phyloP scores from a whole-genome alignment of 2,329 filamentous ascomycete species.

The Dothideomycetes sp. region DNA sequence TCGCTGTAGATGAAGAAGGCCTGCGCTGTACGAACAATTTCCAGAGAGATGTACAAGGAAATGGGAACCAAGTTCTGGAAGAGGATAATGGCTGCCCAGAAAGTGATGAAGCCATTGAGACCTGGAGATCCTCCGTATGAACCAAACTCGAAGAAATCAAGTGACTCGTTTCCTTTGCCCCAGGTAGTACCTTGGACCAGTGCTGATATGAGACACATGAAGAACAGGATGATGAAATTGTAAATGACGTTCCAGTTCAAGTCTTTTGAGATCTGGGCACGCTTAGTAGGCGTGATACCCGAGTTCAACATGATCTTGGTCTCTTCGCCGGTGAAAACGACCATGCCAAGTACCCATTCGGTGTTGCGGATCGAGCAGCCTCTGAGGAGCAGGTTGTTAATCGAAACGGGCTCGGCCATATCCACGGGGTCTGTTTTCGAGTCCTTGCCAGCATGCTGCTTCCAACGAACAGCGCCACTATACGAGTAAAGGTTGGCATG shows the following conservation, averaged over 20 bases:
- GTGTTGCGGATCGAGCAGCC: constrained; percentile 92
- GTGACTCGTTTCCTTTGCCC: constrained; percentile 63
- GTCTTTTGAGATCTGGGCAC: constrained; percentile 80
- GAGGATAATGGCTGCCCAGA: constrained; percentile 87
- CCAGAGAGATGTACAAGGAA: constrained; percentile 91
- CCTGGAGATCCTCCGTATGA: constrained; percentile 58
- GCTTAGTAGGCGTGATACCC: constrained; percentile 88
- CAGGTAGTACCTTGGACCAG: constrained; percentile 80
- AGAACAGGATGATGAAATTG: constrained; percentile 83
- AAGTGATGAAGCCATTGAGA: constrained; percentile 88
- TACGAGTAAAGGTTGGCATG: constrained; percentile 95
- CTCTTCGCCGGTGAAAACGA: constrained; percentile 89
- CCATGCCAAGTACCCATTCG: constrained; percentile 87
- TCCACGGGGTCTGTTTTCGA: constrained; percentile 55
- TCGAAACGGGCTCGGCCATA: constrained; percentile 86
- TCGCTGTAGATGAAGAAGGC: constrained; percentile 98
- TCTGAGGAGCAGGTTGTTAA: constrained; percentile 90
- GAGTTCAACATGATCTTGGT: constrained; percentile 99
- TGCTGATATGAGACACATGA: constrained; percentile 80
- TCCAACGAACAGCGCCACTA: constrained; percentile 81
- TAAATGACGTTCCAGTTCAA: constrained; percentile 96
- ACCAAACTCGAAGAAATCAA: constrained; percentile 75
- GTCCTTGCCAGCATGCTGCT: constrained; percentile 58
- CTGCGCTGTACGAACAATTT: constrained; percentile 88
- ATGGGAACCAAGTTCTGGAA: constrained; percentile 99